Evolutionary conservation across 2,329 filamentous ascomycete species (phyloP).

Genomic region (Botrytis aclada): DNA sequence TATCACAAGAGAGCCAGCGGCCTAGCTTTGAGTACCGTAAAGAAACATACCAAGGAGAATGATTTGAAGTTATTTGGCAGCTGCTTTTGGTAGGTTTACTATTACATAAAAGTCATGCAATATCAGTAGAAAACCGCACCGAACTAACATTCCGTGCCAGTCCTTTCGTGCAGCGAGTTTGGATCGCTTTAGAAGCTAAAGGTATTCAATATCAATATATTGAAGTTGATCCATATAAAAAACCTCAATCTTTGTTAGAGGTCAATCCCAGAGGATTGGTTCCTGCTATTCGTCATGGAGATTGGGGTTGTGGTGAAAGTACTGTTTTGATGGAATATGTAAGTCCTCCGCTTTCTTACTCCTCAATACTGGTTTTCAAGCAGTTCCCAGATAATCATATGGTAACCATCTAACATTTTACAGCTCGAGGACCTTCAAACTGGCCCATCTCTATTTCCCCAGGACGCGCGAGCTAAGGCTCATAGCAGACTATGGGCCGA

Average conservation of each 20-base stretch:
- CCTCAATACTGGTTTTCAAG: neutral
- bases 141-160: constrained; percentile 36
- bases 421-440: constrained; percentile 70
- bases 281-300: constrained; percentile 71
- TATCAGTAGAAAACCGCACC: constrained; percentile 21
- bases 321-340: constrained; percentile 83
- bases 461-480: constrained; percentile 63
- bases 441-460: constrained; percentile 61
- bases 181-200: constrained; percentile 84
- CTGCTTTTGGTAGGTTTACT: constrained; percentile 68
- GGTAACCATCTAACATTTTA: constrained; percentile 13
- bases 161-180: constrained; percentile 82
- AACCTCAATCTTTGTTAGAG: constrained; percentile 67
- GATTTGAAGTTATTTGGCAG: constrained; percentile 76
- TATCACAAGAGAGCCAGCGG: constrained; percentile 72
- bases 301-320: constrained; percentile 82
- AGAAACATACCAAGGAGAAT: constrained; percentile 65
- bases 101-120: constrained; percentile 14
- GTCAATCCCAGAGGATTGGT: constrained; percentile 74
- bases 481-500: constrained; percentile 77
- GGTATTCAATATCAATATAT: constrained; percentile 79
- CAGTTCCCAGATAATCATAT: neutral
- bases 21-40: constrained; percentile 63
- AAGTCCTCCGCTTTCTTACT: constrained; percentile 33
- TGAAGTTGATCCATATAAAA: constrained; percentile 77